Conservation (phyloP, 2,329 filamentous ascomycete genomes). For the Lizonia empirigonia region DNA sequence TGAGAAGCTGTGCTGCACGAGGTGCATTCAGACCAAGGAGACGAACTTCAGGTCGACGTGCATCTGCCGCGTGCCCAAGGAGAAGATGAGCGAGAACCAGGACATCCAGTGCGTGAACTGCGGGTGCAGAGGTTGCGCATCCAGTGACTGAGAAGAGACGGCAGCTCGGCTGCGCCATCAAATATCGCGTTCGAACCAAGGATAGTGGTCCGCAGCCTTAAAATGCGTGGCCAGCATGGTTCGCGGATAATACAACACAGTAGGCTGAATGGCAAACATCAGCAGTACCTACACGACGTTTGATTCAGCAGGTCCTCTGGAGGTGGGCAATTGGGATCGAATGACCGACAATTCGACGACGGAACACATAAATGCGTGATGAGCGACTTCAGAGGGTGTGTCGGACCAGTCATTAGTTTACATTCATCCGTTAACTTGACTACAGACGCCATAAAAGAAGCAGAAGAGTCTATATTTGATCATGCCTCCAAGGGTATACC, state of each 20-base stretch:
- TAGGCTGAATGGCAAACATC: neutral
- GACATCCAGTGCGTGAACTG: conserved; percentile 94
- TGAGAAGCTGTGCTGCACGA: conserved; percentile 95
- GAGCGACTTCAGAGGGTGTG: conserved; percentile 24
- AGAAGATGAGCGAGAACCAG: conserved; percentile 86
- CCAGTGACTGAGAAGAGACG: conserved; percentile 67
- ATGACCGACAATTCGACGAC: neutral
- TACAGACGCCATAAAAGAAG: conserved; percentile 30
- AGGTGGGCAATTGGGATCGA: neutral
- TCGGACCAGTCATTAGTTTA: conserved; percentile 24
- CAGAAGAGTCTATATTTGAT: conserved; percentile 21
- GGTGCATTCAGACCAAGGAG: conserved; percentile 99
- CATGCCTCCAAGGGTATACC: conserved; percentile 26
- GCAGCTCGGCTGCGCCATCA: neutral
- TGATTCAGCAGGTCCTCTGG: neutral
- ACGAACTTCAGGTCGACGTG: conserved; percentile 98
- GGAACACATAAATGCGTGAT: neutral
- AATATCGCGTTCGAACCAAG: neutral
- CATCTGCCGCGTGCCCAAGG: conserved; percentile 91
- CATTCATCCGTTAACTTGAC: conserved; percentile 30
- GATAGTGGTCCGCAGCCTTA: no score
- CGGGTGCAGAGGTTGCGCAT: conserved; percentile 88
- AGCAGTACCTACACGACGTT: neutral
- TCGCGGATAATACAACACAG: neutral
- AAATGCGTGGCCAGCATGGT: no score